Evolutionary conservation across 2,329 filamentous ascomycete species (phyloP), one percentile per base, ranked within the genome.

Genomic region (Aspergillus arachidicola): DNA sequence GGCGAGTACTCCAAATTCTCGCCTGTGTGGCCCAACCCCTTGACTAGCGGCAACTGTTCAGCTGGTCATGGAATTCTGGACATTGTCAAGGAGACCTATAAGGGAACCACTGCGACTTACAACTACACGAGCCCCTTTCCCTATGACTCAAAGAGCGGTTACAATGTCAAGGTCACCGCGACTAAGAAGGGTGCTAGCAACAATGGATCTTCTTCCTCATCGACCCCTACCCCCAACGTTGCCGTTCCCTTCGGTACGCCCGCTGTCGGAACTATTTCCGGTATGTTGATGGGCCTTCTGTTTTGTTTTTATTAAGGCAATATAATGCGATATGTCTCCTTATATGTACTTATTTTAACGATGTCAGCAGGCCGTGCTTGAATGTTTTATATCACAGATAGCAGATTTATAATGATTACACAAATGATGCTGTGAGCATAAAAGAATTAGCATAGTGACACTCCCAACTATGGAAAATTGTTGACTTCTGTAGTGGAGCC

Each of bases 111-210:
- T 59, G 65, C 75, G 10, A 76, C 72, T 12, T 75, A 75, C 64
- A 71, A 78, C 66, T 78, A 78, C 64, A 72, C 69, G 19, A 76
- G 71, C 59, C 76, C 76, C 19, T 71, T 76, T 57, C 75, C 75
- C 2, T 75, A 70, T 54, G 71, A 76, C 43, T 62, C 67, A 2
- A 62, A 62, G 53, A 68, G 61, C 46, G 66, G 67, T 48, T 73
- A 70, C 62, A 76, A 76, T 36, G 23, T 68, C 23, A 66, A 73
- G 56, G 73, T 76, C 38, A 76, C 71, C 28, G 68, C 68, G 16
- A 75, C 68, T 36, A 73, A 68, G 43, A 68, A 57, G 61, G 43
- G n/a, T 63, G 53, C 46, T 62, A 66, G n/a, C 34, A 54, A 34
- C 38, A 51, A 30, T 4, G 38, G 36, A 30, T 63, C 69, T 32